Percentiles rank a stretch among this genome's conserved stretches.
phyloP scores from a whole-genome alignment of 2,329 filamentous ascomycete genomes.

The Fusarium sp. region DNA sequence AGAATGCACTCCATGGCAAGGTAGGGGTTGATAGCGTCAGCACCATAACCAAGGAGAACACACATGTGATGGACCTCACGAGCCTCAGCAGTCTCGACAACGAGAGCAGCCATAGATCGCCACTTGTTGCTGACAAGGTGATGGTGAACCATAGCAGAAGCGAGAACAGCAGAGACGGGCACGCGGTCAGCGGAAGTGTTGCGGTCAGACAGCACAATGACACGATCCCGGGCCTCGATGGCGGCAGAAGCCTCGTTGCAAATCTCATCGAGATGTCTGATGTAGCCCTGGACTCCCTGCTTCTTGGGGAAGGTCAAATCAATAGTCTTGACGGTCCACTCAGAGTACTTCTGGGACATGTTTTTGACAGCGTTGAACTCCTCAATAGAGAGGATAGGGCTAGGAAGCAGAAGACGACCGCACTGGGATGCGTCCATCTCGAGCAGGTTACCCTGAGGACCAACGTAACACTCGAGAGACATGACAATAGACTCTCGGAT shows the following conservation, averaged over 20 bases:
- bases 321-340: conserved; percentile 90
- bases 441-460: conserved; percentile 92
- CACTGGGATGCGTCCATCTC: conserved; percentile 95
- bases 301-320: conserved; percentile 93
- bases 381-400: conserved; percentile 87
- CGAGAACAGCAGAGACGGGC: conserved; percentile 85
- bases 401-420: conserved; percentile 84
- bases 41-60: conserved; percentile 95
- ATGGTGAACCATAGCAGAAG: conserved; percentile 94
- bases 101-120: conserved; percentile 86
- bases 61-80: conserved; percentile 99
- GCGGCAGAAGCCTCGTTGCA: conserved; percentile 86
- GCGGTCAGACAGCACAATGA: conserved; percentile 91
- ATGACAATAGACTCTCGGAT: conserved; percentile 98
- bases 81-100: conserved; percentile 93
- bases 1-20: conserved; percentile 96
- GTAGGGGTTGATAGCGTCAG: conserved; percentile 94
- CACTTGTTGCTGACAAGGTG: conserved; percentile 96
- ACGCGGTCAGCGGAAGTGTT: conserved; percentile 86
- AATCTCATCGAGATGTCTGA: conserved; percentile 88
- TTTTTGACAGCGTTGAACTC: conserved; percentile 91
- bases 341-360: conserved; percentile 76
- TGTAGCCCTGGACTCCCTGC: conserved; percentile 84
- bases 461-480: conserved; percentile 96
- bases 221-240: conserved; percentile 83